Percentiles rank a stretch among this genome's conserved stretches.
Evolutionary conservation across 2,329 filamentous ascomycete genomes (phyloP).

Genomic region (Xylaria sp.): DNA sequence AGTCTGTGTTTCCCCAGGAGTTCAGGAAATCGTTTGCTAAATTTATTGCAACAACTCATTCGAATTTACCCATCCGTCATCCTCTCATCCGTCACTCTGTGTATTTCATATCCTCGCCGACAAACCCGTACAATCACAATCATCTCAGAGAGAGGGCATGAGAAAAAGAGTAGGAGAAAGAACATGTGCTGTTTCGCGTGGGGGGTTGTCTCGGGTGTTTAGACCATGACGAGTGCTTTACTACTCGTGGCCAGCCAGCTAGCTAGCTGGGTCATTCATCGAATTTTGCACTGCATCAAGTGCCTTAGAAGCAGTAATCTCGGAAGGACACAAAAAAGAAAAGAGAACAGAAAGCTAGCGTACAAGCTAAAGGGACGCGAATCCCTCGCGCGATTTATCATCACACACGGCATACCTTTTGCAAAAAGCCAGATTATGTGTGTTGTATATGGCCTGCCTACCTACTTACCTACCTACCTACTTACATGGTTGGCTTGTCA

Average conservation of each 20-base stretch:
- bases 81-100: neutral
- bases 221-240: too few species aligned
- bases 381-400: neutral
- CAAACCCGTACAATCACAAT: neutral
- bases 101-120: constrained; percentile 14
- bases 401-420: neutral
- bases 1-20: constrained; percentile 6
- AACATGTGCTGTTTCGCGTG: neutral
- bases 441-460: neutral
- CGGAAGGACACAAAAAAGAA: too few species aligned
- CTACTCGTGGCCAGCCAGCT: too few species aligned
- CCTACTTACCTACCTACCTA: too few species aligned
- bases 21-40: constrained; percentile 11
- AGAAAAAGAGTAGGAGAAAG: neutral
- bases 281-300: too few species aligned
- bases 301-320: too few species aligned
- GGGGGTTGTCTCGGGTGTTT: neutral
- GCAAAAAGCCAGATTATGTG: neutral
- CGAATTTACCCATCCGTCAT: neutral
- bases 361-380: neutral
- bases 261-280: neutral
- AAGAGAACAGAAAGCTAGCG: too few species aligned
- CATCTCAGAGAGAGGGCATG: too few species aligned
- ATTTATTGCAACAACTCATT: neutral
- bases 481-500: neutral